Conservation (phyloP, 352 stramenopile species). For the Globisporangium acanthophoron region DNA sequence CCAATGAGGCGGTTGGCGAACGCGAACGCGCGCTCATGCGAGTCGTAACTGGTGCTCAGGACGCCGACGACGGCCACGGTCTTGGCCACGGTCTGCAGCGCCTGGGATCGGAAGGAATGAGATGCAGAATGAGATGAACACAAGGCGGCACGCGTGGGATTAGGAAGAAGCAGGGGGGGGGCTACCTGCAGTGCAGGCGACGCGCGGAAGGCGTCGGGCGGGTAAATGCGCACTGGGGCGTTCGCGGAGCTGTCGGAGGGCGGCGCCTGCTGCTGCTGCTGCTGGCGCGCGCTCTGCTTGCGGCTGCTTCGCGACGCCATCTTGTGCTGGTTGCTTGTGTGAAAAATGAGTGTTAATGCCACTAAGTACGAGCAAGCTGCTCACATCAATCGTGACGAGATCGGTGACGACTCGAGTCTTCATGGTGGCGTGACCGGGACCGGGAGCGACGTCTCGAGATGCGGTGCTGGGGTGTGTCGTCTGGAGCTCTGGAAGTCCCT, state of each 20-base stretch:
- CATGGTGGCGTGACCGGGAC: neutral
- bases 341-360: neutral
- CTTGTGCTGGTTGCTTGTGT: too few species aligned
- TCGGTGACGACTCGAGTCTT: neutral
- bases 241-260: constrained; percentile 29
- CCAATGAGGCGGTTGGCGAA: constrained; percentile 67
- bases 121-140: neutral
- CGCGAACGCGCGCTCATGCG: constrained; percentile 24
- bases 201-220: constrained; percentile 19
- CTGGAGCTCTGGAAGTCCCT: neutral
- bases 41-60: constrained; percentile 32
- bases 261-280: constrained; percentile 6
- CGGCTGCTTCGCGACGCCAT: neutral
- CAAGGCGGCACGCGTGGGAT: neutral
- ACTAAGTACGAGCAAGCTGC: neutral
- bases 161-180: neutral
- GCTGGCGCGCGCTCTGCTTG: constrained; percentile 3
- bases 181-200: constrained; percentile 11
- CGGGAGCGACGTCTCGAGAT: neutral
- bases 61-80: constrained; percentile 43
- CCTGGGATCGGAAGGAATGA: constrained; percentile 20
- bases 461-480: too few species aligned
- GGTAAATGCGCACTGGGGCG: constrained; percentile 56
- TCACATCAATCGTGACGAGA: neutral
- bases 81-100: constrained; percentile 30